Evolutionary conservation across 1,284 basidiomycete genomes (phyloP).

Genomic region (Rhodotorula sp.): DNA sequence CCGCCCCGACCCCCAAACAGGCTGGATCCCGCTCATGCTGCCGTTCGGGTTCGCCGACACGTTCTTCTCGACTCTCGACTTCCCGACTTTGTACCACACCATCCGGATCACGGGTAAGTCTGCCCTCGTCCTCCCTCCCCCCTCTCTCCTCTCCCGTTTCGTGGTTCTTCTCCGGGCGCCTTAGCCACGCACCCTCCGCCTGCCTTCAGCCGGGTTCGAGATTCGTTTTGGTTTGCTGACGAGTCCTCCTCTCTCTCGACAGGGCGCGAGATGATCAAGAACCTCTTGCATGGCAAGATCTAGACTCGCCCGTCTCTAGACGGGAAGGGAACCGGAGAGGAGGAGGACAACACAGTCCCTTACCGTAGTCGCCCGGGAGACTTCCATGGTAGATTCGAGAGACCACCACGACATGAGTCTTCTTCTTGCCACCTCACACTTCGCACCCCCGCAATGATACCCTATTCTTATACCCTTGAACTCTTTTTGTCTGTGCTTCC

Average conservation of each 20-base stretch:
- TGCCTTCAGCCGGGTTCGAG: background rate
- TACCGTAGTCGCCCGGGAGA: too few relatives aligned
- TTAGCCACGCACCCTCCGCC: background rate
- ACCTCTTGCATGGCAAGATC: constrained; percentile 82
- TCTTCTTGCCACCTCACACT: too few relatives aligned
- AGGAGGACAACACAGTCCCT: too few relatives aligned
- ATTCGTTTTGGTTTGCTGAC: background rate
- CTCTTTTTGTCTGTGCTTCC: too few relatives aligned
- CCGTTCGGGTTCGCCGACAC: constrained; percentile 90
- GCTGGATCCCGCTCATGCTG: constrained; percentile 54
- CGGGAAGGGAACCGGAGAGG: too few relatives aligned
- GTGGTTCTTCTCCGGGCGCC: background rate
- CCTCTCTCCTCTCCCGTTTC: too few relatives aligned
- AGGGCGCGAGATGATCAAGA: constrained; percentile 71
- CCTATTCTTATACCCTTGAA: too few relatives aligned
- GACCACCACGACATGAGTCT: too few relatives aligned
- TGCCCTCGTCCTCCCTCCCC: background rate
- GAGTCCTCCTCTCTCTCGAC: background rate
- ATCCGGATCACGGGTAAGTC: constrained; percentile 64
- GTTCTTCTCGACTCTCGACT: constrained; percentile 83
- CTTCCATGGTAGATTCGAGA: too few relatives aligned
- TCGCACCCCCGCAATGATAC: too few relatives aligned
- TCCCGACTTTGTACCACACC: constrained; percentile 78
- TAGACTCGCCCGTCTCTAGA: constrained; percentile 49
- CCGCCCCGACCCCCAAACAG: constrained; percentile 19